Base-by-base conservation (phyloP, 768 basidiomycete genomes). In the Leucocoprinus birnbaumii region DNA sequence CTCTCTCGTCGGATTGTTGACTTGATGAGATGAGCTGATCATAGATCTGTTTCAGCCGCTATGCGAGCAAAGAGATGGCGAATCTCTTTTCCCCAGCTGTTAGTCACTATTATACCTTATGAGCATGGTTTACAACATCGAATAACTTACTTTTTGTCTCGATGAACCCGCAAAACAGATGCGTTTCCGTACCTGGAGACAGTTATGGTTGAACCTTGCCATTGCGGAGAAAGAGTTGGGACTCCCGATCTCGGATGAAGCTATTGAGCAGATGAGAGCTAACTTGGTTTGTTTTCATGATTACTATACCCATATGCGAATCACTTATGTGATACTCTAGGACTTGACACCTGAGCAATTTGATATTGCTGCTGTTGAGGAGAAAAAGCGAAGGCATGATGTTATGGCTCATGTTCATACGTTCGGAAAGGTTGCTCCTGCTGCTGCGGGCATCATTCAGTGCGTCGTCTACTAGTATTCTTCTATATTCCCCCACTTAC, bases 331-430 rank as follows among this genome's bases (percentile, higher is more conserved):
- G n/a, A n/a, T 35, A 50, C 54, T 34, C 18, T 34, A 95, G 94
- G 68, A 87, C 44, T 72, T 98, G 26, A 93, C 94, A 53, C 87
- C 83, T 10, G 83, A 87, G 46, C 97, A 99, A 73, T 96, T 98
- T 65, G 87, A 86, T 59, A 78, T 91, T 51, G 97, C 97, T 1
- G 95, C 94, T 0, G 74, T 80, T 53, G 97, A 99, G 70, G 97
- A 99, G 74, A 98, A 97, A 77, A 97, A 94, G 73, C 76, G 97
- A 22, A 81, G 97, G 11, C 97, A 99, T 73, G 97, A 99, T 71
- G 97, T 99, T 42, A 99, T 99, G 97, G 97, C 97, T 0, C 97
- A 99, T 66, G 97, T 99, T 42, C 94, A 98, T 73, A 97, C 95
- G 3, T 99, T 98, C 67, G 95, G 95, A 4, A 81, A 79, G 43